phyloP scores from a whole-genome alignment of 306 rosid genomes.

The Trifolium subterraneum region DNA sequence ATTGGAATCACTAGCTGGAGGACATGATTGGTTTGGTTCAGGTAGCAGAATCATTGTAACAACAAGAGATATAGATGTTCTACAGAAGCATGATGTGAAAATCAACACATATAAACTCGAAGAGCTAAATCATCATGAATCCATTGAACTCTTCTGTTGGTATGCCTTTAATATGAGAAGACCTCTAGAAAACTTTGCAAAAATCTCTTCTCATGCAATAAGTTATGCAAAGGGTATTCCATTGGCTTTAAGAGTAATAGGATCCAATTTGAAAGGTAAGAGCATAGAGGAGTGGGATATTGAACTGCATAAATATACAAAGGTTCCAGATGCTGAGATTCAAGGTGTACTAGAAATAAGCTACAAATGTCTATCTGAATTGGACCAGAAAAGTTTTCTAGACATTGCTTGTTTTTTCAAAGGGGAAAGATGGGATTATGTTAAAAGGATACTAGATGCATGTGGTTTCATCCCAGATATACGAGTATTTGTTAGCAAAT shows the following conservation, averaged over 20 bases:
- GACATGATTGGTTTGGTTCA: neutral
- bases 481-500: neutral
- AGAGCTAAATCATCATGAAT: neutral
- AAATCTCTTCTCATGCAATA: neutral
- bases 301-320: neutral
- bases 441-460: neutral
- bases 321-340: neutral
- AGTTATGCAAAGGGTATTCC: constrained; percentile 1
- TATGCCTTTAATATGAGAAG: neutral
- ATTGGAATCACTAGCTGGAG: neutral
- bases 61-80: neutral
- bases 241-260: constrained; percentile 1
- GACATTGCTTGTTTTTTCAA: constrained; percentile 1
- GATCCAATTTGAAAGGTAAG: neutral
- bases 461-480: neutral
- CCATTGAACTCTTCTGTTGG: neutral
- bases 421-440: constrained; percentile 8
- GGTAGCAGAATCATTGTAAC: neutral
- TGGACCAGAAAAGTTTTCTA: neutral
- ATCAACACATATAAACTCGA: neutral
- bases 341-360: neutral
- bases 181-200: neutral
- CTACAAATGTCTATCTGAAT: constrained; percentile 1
- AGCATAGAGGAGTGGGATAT: neutral
- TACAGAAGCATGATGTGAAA: neutral